Evolutionary conservation across 768 basidiomycete species (phyloP).

Genomic region (Phylloporus arenicola): DNA sequence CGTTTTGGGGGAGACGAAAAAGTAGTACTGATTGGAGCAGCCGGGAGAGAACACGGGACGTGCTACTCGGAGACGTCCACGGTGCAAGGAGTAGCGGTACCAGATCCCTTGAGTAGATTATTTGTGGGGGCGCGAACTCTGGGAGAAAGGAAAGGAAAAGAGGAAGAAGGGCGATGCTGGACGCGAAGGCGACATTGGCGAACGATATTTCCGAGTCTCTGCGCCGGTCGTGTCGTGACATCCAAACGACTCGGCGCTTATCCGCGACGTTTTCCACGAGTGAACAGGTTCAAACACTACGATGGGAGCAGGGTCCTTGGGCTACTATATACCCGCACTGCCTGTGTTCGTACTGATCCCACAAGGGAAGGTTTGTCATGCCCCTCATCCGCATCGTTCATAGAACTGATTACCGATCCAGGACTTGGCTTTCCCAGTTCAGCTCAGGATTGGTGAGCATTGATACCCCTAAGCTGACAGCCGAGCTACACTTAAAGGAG

Average conservation of each 20-base stretch:
- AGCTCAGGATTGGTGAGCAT: slow-evolving; percentile 6
- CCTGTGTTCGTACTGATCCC: no score
- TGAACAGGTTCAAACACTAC: no score
- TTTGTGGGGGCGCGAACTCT: slow-evolving; percentile 36
- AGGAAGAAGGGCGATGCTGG: slow-evolving; percentile 8
- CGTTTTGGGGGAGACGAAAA: slow-evolving; percentile 5
- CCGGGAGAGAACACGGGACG: slow-evolving; percentile 18
- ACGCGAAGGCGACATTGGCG: slow-evolving; percentile 8
- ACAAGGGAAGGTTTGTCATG: no score
- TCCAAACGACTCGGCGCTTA: not conserved
- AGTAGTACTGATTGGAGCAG: slow-evolving; percentile 16
- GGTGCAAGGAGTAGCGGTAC: slow-evolving; percentile 32
- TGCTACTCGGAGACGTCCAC: slow-evolving; percentile 29
- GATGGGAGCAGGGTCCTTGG: no score
- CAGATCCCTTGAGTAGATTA: slow-evolving; percentile 32
- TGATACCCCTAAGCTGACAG: not conserved
- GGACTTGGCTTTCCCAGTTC: not conserved
- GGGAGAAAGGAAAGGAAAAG: slow-evolving; percentile 12
- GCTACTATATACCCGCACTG: no score
- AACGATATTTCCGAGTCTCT: not conserved
- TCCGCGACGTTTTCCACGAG: not conserved
- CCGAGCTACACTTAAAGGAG: no score
- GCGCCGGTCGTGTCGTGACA: not conserved
- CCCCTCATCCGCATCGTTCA: no score
- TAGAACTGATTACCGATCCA: slow-evolving; percentile 4